A percentile compares a stretch with the other conserved stretches of the same genome.
These are phyloP conservation scores for Metschnikowia henanensis DNA, from an alignment of 805 yeast genomes.

Conservation along the genomic window DNA sequence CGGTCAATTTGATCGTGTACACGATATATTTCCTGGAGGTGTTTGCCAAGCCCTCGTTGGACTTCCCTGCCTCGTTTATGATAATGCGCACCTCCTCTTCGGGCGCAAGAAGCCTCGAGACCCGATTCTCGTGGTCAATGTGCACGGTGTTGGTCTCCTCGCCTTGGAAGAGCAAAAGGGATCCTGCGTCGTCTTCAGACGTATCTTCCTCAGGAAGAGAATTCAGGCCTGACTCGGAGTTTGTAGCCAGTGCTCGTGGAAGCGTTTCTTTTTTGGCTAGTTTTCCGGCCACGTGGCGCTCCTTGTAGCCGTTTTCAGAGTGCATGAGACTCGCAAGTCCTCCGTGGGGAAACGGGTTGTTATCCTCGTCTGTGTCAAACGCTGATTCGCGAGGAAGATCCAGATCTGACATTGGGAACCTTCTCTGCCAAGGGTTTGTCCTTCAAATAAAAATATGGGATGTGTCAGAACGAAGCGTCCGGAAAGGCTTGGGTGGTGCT, in stretches of 20 bases:
- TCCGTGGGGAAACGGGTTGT: slow-evolving; percentile 35
- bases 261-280: background rate
- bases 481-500: no score
- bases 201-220: slow-evolving; percentile 2
- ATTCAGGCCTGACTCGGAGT: background rate
- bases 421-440: background rate
- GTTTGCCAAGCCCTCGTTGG: slow-evolving; percentile 71
- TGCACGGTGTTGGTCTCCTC: slow-evolving; percentile 27
- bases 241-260: background rate
- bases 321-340: slow-evolving; percentile 29
- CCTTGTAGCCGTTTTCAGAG: slow-evolving; percentile 1
- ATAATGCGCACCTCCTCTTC: slow-evolving; percentile 30
- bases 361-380: slow-evolving; percentile 33
- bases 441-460: background rate
- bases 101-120: slow-evolving; percentile 34
- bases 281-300: background rate
- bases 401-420: slow-evolving; percentile 4
- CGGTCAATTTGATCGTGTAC: slow-evolving; percentile 64
- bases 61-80: slow-evolving; percentile 83
- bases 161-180: slow-evolving; percentile 28
- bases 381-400: slow-evolving; percentile 8
- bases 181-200: slow-evolving; percentile 25
- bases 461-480: background rate
- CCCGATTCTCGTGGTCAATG: slow-evolving; percentile 36
- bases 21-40: slow-evolving; percentile 67